These are phyloP conservation scores for Ophiocordyceps camponoti-saundersi DNA, from an alignment of 2,329 filamentous ascomycete species.

Conservation along the genomic window DNA sequence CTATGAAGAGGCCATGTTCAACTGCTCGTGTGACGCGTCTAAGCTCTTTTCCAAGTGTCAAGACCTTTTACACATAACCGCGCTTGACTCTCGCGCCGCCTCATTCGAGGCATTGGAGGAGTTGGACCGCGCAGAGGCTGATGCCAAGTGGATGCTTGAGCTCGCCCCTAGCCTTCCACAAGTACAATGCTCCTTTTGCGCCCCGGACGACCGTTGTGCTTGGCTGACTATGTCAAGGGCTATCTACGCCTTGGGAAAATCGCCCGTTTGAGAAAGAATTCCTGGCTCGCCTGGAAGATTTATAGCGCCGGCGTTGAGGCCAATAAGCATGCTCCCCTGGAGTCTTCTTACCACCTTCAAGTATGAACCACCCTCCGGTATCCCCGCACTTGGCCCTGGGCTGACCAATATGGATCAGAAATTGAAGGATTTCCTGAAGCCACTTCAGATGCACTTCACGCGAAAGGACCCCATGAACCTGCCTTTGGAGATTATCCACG, in stretches of 20 bases:
- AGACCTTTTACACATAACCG: slow-evolving; percentile 18
- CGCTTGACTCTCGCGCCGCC: slow-evolving; percentile 22
- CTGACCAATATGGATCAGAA: slow-evolving; percentile 9
- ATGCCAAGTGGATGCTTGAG: slow-evolving; percentile 25
- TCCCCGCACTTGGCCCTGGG: neutral
- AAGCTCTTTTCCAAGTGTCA: slow-evolving; percentile 22
- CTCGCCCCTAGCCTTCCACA: slow-evolving; percentile 22
- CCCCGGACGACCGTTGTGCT: neutral
- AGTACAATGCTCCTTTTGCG: slow-evolving; percentile 9
- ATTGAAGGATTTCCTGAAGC: slow-evolving; percentile 16
- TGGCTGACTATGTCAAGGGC: slow-evolving; percentile 12
- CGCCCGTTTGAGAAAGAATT: slow-evolving; percentile 17
- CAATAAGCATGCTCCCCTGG: slow-evolving; percentile 9
- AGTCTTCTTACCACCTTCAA: slow-evolving; percentile 15
- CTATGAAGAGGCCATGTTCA: slow-evolving; percentile 23
- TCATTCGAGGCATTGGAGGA: slow-evolving; percentile 21
- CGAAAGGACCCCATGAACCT: slow-evolving; percentile 18
- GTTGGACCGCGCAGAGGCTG: slow-evolving; percentile 18
- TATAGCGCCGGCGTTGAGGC: slow-evolving; percentile 21
- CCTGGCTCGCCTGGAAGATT: slow-evolving; percentile 21
- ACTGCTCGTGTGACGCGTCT: slow-evolving; percentile 18
- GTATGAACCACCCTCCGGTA: slow-evolving; percentile 5
- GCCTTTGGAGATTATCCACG: slow-evolving; percentile 18
- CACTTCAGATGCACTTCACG: slow-evolving; percentile 15
- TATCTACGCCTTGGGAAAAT: slow-evolving; percentile 25